Percentiles rank a stretch among this genome's conserved stretches.
Conservation (phyloP, 1,139 yeast species). For the Blastobotrys illinoisensis region DNA sequence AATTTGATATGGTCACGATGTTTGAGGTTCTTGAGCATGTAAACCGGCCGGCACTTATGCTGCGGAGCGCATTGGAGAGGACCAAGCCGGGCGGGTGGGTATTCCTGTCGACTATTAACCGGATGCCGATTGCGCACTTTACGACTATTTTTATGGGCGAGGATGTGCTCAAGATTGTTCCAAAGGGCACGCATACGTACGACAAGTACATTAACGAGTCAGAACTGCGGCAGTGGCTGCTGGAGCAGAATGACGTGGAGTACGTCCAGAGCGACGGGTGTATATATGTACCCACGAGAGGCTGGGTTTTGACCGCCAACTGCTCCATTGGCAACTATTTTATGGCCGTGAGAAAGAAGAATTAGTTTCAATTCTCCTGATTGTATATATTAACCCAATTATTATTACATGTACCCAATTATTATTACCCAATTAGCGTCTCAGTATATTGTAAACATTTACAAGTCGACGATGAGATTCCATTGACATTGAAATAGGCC, state of each 20-base stretch:
- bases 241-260: conserved; percentile 43
- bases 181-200: conserved; percentile 85
- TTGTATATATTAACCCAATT: no score
- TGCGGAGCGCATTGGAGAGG: conserved; percentile 58
- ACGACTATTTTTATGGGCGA: conserved; percentile 93
- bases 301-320: conserved; percentile 71
- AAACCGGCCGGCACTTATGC: conserved; percentile 69
- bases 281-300: conserved; percentile 71
- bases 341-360: conserved; percentile 53
- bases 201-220: conserved; percentile 75
- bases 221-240: conserved; percentile 68
- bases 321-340: conserved; percentile 71
- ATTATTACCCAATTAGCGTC: no score
- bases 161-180: conserved; percentile 71
- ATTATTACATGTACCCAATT: no score
- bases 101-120: conserved; percentile 84
- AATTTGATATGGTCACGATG: conserved; percentile 77
- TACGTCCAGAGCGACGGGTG: conserved; percentile 72
- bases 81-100: conserved; percentile 80
- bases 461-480: no score
- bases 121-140: conserved; percentile 85
- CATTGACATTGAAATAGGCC: no score
- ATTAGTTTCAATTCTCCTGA: neutral
- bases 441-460: no score
- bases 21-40: conserved; percentile 96